Percentiles rank a stretch among this genome's conserved stretches.
phyloP scores from a whole-genome alignment of 306 rosid genomes.

The Ormosia emarginata region DNA sequence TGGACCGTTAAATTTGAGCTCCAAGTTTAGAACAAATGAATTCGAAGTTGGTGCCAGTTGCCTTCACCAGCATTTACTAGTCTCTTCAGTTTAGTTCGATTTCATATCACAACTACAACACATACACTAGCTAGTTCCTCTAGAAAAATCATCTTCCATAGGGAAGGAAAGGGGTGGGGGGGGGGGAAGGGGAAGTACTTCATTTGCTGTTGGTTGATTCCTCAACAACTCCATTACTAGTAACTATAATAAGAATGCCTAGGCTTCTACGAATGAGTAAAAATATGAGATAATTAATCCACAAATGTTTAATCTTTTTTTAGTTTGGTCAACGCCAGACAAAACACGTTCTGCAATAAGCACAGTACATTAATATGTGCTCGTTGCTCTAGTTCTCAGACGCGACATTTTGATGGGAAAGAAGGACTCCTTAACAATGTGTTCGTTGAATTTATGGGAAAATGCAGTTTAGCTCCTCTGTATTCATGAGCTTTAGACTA shows the following conservation, averaged over 20 bases:
- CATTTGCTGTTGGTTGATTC: neutral
- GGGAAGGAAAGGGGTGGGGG: neutral
- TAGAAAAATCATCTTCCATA: neutral
- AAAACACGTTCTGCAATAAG: neutral
- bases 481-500: neutral
- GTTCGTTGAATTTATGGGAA: neutral
- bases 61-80: conserved; percentile 1
- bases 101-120: neutral
- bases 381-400: no score
- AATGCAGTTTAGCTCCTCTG: neutral
- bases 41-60: neutral
- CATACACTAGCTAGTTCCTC: neutral
- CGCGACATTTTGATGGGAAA: no score
- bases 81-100: neutral
- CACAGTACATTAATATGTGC: neutral
- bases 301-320: neutral
- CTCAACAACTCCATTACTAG: neutral
- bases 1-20: neutral
- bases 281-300: neutral
- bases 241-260: no score
- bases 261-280: neutral
- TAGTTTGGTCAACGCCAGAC: neutral
- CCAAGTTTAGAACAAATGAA: neutral
- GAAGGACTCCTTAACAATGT: neutral
- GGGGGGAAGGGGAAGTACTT: neutral